A percentile compares a stretch with the other conserved stretches of the same genome.
Conservation (phyloP, 768 basidiomycete species). For the Phylloporus scabripes region DNA sequence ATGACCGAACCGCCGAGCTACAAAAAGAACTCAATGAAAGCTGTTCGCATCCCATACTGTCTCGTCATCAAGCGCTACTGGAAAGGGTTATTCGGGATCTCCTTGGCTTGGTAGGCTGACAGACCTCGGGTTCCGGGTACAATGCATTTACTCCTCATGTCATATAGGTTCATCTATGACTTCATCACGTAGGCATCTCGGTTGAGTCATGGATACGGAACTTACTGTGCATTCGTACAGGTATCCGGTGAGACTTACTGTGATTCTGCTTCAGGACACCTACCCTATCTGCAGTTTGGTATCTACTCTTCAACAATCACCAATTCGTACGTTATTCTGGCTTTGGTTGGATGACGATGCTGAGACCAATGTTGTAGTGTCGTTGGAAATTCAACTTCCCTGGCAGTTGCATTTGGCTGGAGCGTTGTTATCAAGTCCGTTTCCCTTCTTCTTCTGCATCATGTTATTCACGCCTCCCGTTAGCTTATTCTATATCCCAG, state of each 20-base stretch:
- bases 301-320: constrained; percentile 78
- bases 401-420: constrained; percentile 76
- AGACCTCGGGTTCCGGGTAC: background rate
- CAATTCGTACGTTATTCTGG: constrained; percentile 38
- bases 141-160: background rate
- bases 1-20: constrained; percentile 78
- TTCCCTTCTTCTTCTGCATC: background rate
- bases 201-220: background rate
- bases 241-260: constrained; percentile 52
- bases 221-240: constrained; percentile 27
- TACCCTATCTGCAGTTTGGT: constrained; percentile 49
- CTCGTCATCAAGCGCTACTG: constrained; percentile 81
- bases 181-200: constrained; percentile 58
- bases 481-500: constrained; percentile 65
- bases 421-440: constrained; percentile 75
- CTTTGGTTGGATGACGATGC: background rate
- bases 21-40: constrained; percentile 75
- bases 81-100: constrained; percentile 65
- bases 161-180: constrained; percentile 66
- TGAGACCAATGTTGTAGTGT: constrained; percentile 32
- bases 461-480: constrained; percentile 3
- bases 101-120: constrained; percentile 57
- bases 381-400: constrained; percentile 45
- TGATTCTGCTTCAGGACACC: background rate
- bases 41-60: constrained; percentile 65